These are phyloP conservation scores for Hygrophila difformis DNA, from an alignment of 257 asterid species.

Conservation along the genomic window DNA sequence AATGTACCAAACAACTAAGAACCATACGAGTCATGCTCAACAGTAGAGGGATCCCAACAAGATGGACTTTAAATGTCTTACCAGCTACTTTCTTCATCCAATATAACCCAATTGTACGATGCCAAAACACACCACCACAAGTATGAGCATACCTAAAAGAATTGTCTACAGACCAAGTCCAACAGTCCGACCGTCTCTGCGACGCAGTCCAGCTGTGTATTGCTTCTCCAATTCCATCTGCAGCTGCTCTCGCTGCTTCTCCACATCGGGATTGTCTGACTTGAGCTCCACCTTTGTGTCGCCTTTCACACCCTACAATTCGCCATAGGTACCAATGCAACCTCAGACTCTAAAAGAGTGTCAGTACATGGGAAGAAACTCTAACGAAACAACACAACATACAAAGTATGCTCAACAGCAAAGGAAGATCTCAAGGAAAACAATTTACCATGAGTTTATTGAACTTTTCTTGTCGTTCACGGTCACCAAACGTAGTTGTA, in stretches of 20 bases:
- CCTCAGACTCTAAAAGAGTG: conserved; percentile 99
- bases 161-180: conserved; percentile 72
- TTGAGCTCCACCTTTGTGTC: conserved; percentile 47
- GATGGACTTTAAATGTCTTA: conserved; percentile 4
- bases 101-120: conserved; percentile 6
- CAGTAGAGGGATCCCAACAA: conserved; percentile 8
- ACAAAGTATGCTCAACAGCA: conserved; percentile 5
- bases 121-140: conserved; percentile 7
- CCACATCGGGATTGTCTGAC: conserved; percentile 51
- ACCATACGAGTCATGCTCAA: conserved; percentile 9
- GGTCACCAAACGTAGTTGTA: conserved; percentile 66
- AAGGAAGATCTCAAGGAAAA: conserved; percentile 12
- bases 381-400: conserved; percentile 6
- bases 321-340: conserved; percentile 92
- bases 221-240: conserved; percentile 93
- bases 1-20: conserved; percentile 5
- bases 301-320: conserved; percentile 98
- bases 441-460: conserved; percentile 95
- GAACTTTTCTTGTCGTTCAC: conserved; percentile 94
- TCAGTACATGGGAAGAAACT: conserved; percentile 44
- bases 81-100: conserved; percentile 13
- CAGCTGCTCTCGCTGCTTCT: conserved; percentile 83
- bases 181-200: conserved; percentile 98
- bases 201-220: conserved; percentile 94
- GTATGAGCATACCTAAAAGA: neutral